Evolutionary conservation across 2,329 filamentous ascomycete species (phyloP).

Genomic region (Aspergillus latus): DNA sequence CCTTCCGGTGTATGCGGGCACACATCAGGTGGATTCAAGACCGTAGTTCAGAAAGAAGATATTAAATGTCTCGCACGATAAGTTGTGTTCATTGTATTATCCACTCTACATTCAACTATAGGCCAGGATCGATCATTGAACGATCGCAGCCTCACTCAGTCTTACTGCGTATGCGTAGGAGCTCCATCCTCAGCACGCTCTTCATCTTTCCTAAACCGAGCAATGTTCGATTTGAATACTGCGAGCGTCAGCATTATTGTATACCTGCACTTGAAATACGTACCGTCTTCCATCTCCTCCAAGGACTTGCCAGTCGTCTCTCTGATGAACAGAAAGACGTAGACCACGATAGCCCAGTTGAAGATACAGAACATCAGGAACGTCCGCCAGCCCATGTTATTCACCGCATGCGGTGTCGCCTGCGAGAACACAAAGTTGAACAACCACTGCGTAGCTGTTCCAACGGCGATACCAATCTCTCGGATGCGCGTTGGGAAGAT

Average conservation of each 20-base stretch:
- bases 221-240: slow-evolving; percentile 4
- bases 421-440: slow-evolving; percentile 47
- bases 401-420: slow-evolving; percentile 43
- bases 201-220: slow-evolving; percentile 1
- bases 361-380: slow-evolving; percentile 45
- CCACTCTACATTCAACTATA: neutral
- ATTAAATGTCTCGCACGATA: slow-evolving; percentile 17
- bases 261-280: neutral
- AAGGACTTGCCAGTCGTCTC: slow-evolving; percentile 42
- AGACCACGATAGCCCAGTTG: slow-evolving; percentile 34
- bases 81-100: slow-evolving; percentile 19
- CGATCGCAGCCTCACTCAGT: neutral
- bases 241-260: neutral
- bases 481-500: slow-evolving; percentile 43
- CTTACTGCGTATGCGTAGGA: neutral
- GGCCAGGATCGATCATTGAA: no score
- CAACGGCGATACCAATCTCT: slow-evolving; percentile 39
- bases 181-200: neutral
- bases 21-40: slow-evolving; percentile 6
- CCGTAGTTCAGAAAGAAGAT: slow-evolving; percentile 30
- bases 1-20: no score
- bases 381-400: slow-evolving; percentile 40
- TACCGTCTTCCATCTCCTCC: slow-evolving; percentile 30
- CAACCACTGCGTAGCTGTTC: slow-evolving; percentile 40
- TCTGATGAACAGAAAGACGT: slow-evolving; percentile 40